Base-by-base conservation (phyloP, 805 yeast genomes). In the Kuraishia ogatae region DNA sequence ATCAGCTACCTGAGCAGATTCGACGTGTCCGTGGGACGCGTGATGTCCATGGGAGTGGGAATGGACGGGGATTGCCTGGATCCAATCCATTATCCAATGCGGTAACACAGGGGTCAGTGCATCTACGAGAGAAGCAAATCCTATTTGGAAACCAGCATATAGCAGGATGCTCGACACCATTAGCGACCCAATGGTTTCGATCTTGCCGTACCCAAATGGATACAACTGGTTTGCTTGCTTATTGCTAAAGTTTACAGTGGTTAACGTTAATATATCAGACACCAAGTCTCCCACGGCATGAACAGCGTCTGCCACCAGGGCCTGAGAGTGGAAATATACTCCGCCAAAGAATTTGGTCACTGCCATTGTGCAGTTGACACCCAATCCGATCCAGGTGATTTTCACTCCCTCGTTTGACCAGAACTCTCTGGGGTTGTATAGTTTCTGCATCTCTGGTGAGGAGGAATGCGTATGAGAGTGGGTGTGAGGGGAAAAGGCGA, bases 211-310 rank as follows among this genome's bases (percentile, higher is more conserved):
- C 1, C 98, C 99, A 52, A 84, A 73, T 1, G 99, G 98, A 65
- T 82, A 94, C 22, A 67, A 62, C 2, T 71, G 64, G 35, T 80
- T 78, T 11, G 92, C 86, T 7, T 79, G 71, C 60, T 81, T 82
- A 11, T 77, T 69, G 4, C 96, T 84, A 52, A 87, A 82, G 35
- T 88, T 84, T 20, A 94, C 97, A 0, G 98, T 93, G 3, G 91
- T 85, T 55, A 94, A 74, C 0, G 99, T 94, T 60, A 94, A 72
- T 50, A 93, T 80, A 68, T 94, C 99, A 8, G 96, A 88, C 17
- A 94, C 80, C 72, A 93, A 75, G 70, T 94, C 99, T 51, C 96
- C 85, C 21, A 89, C 77, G 0, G 98, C 93, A 71, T 94, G 99
- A 28, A 91, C 85, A 0, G 97, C 92, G 70, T 94, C 99, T 0